Percentiles rank a stretch among this genome's conserved stretches.
phyloP scores from a whole-genome alignment of 495 filamentous ascomycete species.

The Podospora didyma region DNA sequence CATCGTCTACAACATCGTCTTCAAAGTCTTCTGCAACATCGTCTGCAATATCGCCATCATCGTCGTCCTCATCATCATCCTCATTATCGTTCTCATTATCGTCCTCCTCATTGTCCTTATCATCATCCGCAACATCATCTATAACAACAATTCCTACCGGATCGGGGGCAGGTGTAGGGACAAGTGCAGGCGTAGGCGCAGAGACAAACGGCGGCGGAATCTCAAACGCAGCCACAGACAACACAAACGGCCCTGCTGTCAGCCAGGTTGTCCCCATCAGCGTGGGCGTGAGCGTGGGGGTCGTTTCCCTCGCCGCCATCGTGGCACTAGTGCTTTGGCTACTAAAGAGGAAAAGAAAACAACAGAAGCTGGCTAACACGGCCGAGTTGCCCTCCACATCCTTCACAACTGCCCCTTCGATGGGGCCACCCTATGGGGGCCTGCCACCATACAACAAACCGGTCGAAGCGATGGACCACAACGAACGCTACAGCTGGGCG shows the following conservation, averaged over 20 bases:
- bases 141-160: no score
- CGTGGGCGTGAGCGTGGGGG: not conserved
- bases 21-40: no score
- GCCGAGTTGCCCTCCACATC: not conserved
- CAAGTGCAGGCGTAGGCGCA: not conserved
- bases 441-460: no score
- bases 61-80: no score
- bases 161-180: no score
- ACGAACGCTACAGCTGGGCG: no score
- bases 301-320: not conserved
- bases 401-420: no score
- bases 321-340: not conserved
- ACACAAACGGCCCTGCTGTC: not conserved
- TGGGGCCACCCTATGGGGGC: not conserved
- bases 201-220: not conserved
- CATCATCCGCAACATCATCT: no score
- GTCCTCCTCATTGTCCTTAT: no score
- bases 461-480: not conserved
- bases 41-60: no score
- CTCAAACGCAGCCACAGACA: not conserved
- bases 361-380: not conserved
- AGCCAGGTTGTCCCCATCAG: conserved; percentile 1
- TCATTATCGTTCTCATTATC: no score
- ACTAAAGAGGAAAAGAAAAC: not conserved
- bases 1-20: no score